Percentiles rank a stretch among this genome's conserved stretches.
phyloP scores from a whole-genome alignment of 208 protist species.

The Naegleria fowleri region DNA sequence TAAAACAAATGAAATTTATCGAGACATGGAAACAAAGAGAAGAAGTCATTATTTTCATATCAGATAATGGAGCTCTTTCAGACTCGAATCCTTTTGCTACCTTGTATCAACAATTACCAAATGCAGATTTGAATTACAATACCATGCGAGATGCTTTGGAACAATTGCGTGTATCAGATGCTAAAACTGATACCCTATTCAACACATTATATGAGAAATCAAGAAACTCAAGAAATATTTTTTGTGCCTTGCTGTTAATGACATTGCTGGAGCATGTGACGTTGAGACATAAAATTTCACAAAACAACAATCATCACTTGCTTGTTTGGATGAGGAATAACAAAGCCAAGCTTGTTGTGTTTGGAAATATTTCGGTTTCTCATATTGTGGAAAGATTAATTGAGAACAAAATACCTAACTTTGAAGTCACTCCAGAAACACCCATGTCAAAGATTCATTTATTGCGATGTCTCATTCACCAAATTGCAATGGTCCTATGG shows the following conservation, averaged over 20 bases:
- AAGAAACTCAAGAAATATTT: background rate
- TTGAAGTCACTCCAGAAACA: background rate
- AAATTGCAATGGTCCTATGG: background rate
- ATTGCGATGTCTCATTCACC: background rate
- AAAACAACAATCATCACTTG: background rate
- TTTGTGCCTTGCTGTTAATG: background rate
- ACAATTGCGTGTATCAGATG: background rate
- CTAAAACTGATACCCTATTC: background rate
- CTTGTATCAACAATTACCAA: background rate
- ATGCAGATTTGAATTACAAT: background rate
- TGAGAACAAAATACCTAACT: background rate
- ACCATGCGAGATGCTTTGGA: background rate
- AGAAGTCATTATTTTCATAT: background rate
- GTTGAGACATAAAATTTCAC: background rate
- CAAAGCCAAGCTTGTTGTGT: background rate
- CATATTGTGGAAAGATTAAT: background rate
- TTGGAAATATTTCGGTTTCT: background rate
- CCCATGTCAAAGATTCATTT: background rate
- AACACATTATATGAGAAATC: background rate
- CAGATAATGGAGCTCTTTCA: background rate
- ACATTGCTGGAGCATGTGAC: background rate
- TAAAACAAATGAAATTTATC: background rate
- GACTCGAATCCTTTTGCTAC: background rate
- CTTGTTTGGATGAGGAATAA: background rate
- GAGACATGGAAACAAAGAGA: background rate